phyloP scores from a whole-genome alignment of 2,329 filamentous ascomycete genomes.

The Nigrospora osmanthi region DNA sequence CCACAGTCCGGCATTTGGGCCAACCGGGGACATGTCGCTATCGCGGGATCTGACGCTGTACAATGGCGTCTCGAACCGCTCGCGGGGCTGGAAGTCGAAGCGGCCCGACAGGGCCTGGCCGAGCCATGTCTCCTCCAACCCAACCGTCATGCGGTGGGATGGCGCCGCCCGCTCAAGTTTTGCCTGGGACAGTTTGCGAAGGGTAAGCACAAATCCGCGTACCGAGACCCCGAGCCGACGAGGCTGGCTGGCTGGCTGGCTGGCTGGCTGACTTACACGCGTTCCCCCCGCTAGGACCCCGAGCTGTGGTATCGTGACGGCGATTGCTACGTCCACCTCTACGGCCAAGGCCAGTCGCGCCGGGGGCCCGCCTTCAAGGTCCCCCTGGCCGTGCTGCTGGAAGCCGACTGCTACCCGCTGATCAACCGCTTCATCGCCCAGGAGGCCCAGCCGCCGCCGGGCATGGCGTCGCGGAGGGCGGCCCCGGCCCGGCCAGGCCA shows the following conservation, averaged over 20 bases:
- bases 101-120: constrained; percentile 22
- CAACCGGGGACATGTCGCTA: constrained; percentile 6
- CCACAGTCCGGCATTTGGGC: background rate
- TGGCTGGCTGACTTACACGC: background rate
- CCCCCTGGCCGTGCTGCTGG: constrained; percentile 48
- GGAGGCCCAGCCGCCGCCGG: constrained; percentile 13
- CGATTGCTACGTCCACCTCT: constrained; percentile 64
- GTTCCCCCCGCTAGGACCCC: constrained; percentile 46
- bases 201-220: constrained; percentile 28
- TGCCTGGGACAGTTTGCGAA: constrained; percentile 38
- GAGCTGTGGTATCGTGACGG: constrained; percentile 63
- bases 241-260: too few relatives aligned
- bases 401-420: constrained; percentile 51
- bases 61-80: constrained; percentile 24
- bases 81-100: constrained; percentile 26
- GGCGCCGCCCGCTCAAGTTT: constrained; percentile 34
- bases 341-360: constrained; percentile 55
- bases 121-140: constrained; percentile 12
- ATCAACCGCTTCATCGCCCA: constrained; percentile 42
- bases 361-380: constrained; percentile 62
- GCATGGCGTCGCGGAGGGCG: background rate
- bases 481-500: too few relatives aligned
- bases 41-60: constrained; percentile 16
- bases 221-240: background rate
- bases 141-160: constrained; percentile 41